phyloP scores from a whole-genome alignment of 2,329 filamentous ascomycete species.

The Fusarium longipes region DNA sequence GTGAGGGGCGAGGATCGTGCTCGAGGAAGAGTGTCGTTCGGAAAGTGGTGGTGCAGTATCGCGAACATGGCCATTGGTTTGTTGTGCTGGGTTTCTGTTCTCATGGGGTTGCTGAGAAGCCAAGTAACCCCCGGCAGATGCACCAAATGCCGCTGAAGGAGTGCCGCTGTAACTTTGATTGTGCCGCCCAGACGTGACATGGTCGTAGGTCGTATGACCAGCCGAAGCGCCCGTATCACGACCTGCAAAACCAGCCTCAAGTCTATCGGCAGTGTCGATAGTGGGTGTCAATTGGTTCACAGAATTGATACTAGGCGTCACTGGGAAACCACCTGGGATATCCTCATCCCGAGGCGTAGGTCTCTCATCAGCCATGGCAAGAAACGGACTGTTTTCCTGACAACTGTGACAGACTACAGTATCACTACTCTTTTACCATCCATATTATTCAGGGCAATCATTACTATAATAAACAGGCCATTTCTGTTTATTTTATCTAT shows the following conservation, averaged over 20 bases:
- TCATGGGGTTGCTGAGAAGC: background rate
- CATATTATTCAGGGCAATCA: background rate
- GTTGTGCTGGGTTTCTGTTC: background rate
- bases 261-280: slow-evolving; percentile 7
- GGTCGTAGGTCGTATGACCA: background rate
- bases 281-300: slow-evolving; percentile 18
- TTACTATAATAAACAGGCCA: slow-evolving; percentile 9
- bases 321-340: slow-evolving; percentile 44
- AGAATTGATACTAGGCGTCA: slow-evolving; percentile 38
- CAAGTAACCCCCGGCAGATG: slow-evolving; percentile 12
- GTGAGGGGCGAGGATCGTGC: slow-evolving; percentile 14
- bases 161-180: background rate
- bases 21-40: slow-evolving; percentile 19
- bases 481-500: slow-evolving; percentile 18
- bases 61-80: background rate
- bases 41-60: background rate
- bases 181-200: slow-evolving; percentile 2
- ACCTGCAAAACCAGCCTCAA: slow-evolving; percentile 31
- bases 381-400: background rate
- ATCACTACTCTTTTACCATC: background rate
- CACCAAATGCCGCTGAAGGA: slow-evolving; percentile 12
- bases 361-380: slow-evolving; percentile 34
- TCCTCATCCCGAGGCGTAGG: slow-evolving; percentile 43
- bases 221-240: background rate
- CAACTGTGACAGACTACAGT: background rate